A percentile compares a stretch with the other conserved stretches of the same genome.
These are phyloP conservation scores for Zoysia matrella DNA, from an alignment of 202 grass and related monocot species.

Conservation along the genomic window DNA sequence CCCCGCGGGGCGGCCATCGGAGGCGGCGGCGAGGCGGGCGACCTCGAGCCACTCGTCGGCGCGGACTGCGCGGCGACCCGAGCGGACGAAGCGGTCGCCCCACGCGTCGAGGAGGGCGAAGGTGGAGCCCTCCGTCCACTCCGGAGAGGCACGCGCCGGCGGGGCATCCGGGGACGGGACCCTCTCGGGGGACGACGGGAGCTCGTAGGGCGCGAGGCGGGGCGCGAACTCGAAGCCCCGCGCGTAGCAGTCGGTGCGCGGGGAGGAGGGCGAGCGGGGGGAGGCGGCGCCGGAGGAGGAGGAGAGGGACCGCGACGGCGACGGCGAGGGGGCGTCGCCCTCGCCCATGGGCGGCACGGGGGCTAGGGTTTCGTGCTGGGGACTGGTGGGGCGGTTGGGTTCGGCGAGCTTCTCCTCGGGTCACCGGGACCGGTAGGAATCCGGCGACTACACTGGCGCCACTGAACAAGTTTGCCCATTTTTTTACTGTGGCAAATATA, in stretches of 20 bases:
- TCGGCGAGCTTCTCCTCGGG: constrained; percentile 28
- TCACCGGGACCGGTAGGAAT: constrained; percentile 43
- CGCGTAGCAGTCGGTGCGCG: constrained; percentile 56
- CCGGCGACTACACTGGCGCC: constrained; percentile 32
- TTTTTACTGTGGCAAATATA: too few species aligned
- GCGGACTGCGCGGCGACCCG: constrained; percentile 65
- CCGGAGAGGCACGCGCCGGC: constrained; percentile 13
- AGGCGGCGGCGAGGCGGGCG: constrained; percentile 42
- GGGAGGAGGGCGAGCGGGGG: constrained; percentile 40
- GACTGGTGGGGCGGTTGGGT: constrained; percentile 30
- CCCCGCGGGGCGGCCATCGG: constrained; percentile 25
- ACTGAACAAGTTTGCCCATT: too few species aligned
- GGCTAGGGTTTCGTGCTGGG: constrained; percentile 42
- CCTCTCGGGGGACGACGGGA: background rate
- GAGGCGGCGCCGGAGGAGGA: constrained; percentile 35
- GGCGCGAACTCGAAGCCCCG: constrained; percentile 76
- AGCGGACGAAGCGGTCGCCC: constrained; percentile 74
- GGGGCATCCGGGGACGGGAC: background rate
- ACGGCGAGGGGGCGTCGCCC: constrained; percentile 49
- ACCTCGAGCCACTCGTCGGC: constrained; percentile 85
- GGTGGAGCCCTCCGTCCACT: constrained; percentile 84
- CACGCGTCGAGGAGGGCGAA: constrained; percentile 81
- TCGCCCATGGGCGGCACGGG: constrained; percentile 54
- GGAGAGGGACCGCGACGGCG: constrained; percentile 45
- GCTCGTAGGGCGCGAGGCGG: constrained; percentile 39